phyloP scores from a whole-genome alignment of 495 filamentous ascomycete species.

The Xylaria curta region DNA sequence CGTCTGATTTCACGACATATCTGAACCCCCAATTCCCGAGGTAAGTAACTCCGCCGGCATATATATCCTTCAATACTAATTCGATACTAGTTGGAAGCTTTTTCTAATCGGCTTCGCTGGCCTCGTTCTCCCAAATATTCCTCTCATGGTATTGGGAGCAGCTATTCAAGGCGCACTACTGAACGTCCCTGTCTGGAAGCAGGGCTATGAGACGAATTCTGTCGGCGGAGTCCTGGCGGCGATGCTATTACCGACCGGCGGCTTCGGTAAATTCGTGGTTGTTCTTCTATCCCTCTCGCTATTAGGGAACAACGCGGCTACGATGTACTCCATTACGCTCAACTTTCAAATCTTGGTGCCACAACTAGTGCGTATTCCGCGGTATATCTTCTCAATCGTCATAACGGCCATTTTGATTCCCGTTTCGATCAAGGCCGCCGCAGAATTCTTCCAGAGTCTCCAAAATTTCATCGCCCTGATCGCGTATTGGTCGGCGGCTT shows the following conservation, averaged over 20 bases:
- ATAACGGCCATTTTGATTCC: conserved; percentile 59
- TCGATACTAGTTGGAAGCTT: conserved; percentile 42
- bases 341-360: conserved; percentile 63
- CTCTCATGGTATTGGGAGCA: conserved; percentile 61
- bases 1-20: conserved; percentile 58
- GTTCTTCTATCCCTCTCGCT: conserved; percentile 60
- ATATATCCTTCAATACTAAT: conserved; percentile 5
- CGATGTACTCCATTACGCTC: conserved; percentile 59
- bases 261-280: conserved; percentile 63
- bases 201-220: conserved; percentile 51
- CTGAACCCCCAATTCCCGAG: conserved; percentile 52
- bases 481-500: conserved; percentile 63
- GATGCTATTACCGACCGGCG: conserved; percentile 57
- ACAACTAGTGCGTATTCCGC: conserved; percentile 54
- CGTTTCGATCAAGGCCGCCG: conserved; percentile 57
- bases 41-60: conserved; percentile 34
- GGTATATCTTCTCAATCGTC: conserved; percentile 58
- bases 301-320: conserved; percentile 58
- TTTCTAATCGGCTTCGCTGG: conserved; percentile 56
- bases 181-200: conserved; percentile 51
- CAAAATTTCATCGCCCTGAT: conserved; percentile 63
- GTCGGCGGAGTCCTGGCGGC: conserved; percentile 62
- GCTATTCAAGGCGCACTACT: conserved; percentile 57
- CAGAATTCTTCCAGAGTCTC: conserved; percentile 56
- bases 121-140: conserved; percentile 53